Base-by-base conservation (phyloP, 257 asterid genomes). In the Rubia yunnanensis region DNA sequence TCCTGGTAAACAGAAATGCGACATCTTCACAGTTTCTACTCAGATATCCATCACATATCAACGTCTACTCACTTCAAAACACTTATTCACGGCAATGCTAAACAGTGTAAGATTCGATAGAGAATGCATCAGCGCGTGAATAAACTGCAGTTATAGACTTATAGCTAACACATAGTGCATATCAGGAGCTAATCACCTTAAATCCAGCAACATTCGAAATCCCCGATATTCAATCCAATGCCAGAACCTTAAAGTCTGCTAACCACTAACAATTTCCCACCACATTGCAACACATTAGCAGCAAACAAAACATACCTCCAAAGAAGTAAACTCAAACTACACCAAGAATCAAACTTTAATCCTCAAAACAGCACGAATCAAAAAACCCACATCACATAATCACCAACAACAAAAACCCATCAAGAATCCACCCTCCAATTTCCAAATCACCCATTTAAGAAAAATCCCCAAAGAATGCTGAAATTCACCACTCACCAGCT, bases 401-500 rank as follows among this genome's bases (percentile, higher is more conserved):
- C 36, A 52, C 9, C 44, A 65, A n/a, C 20, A 4, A 6, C 1
- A 26, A 15, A 30, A 48, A 18, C 49, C 62, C 61, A 65, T 10
- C 70, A 34, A 34, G 4, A 9, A 28, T 49, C 10, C 17, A 32
- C 34, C 62, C 5, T 2, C 20, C 24, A 65, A 3, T 1, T 1
- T 3, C 4, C 11, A 34, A 64, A 8, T 3, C 18, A n/a, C 49
- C 49, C 10, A 49, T 1, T 20, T 20, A 27, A 27, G 15, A 50
- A 6, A 20, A 6, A 48, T 18, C 24, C 60, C 28, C 4, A 18
- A 11, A 10, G 30, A 1, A 10, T 38, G 41, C 55, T 38, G 44
- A 39, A 15, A 14, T 44, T 28, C 2, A 36, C 9, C 38, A 39
- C 74, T 26, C 3, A 89, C 96, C 89, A 24, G 99, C 91, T 81